Conservation (phyloP, 2,329 filamentous ascomycete genomes). For the Ophiocordyceps camponoti-saundersi region DNA sequence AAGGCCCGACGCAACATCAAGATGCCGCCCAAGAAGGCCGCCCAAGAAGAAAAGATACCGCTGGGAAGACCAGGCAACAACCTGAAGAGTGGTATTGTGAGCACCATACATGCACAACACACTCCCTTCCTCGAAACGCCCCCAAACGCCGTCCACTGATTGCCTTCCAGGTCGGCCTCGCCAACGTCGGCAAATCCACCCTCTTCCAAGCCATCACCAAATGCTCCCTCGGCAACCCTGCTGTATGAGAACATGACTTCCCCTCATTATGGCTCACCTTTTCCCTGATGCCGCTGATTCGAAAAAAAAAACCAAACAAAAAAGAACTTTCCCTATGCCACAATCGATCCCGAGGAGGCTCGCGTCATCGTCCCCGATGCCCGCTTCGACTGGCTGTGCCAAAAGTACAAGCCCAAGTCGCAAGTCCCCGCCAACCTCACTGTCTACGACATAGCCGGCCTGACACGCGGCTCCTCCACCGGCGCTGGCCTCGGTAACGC, state of each 20-base stretch:
- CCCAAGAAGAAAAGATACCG: conserved; percentile 87
- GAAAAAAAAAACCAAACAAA: conserved; percentile 1
- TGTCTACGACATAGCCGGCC: conserved; percentile 94
- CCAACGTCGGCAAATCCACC: conserved; percentile 98
- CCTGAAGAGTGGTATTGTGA: conserved; percentile 97
- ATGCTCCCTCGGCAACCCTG: conserved; percentile 90
- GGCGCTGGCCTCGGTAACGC: conserved; percentile 95
- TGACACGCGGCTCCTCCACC: conserved; percentile 89
- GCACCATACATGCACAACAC: conserved; percentile 9
- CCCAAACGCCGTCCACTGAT: conserved; percentile 1
- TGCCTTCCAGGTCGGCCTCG: conserved; percentile 64
- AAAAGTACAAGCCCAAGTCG: conserved; percentile 97
- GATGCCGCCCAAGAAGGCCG: conserved; percentile 93
- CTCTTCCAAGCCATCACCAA: conserved; percentile 99
- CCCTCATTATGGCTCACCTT: conserved; percentile 13
- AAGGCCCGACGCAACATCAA: conserved; percentile 43
- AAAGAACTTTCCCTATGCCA: conserved; percentile 96
- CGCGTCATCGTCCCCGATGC: conserved; percentile 94
- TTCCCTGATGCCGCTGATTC: conserved; percentile 4
- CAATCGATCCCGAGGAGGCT: conserved; percentile 96
- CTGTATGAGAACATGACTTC: conserved; percentile 40
- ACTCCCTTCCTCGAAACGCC: too few species aligned
- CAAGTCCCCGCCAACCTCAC: conserved; percentile 93
- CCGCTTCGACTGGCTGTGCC: conserved; percentile 85
- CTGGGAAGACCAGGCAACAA: conserved; percentile 94